Base-by-base conservation (phyloP, 306 rosid genomes). In the Rosa rugosa region DNA sequence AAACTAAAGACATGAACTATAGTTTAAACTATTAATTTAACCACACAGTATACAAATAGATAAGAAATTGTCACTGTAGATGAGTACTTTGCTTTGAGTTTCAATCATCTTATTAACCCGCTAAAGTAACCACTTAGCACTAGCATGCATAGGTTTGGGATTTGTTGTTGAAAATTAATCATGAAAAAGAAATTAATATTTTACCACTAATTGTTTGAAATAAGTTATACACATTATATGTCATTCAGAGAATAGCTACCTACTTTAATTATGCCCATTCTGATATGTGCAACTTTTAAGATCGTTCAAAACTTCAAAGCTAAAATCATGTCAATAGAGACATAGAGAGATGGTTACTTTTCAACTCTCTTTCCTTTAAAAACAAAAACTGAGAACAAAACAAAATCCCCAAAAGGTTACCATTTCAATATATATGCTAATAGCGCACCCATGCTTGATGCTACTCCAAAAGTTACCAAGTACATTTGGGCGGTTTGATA, bases 251-350 rank as follows among this genome's bases (percentile, higher is more conserved):
- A n/a, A n/a, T 42, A 11, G 41, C n/a, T 3, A 0, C 31, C 67
- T 12, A 44, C 65, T 66, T 75, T 69, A 66, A 46, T 63, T 68
- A 59, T 22, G 74, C 75, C 42, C 59, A 47, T 54, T 44, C 45
- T 10, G 20, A 41, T 27, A 60, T 62, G 14, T 12, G 41, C 25
- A 74, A 72, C 80, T 83, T 81, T 67, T 10, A 40, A 64, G 41
- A 63, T 6, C n/a, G 34, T 40, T 49, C 72, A 46, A 73, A 47
- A 49, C 46, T 31, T 63, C 20, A 11, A 63, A 63, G 69, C 11
- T 42, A 51, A 36, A 77, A 82, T 82, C 53, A 66, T 44, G 75
- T 60, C 73, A 8, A 10, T 44, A 18, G 51, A 74, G 50, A 59
- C 40, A 47, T 16, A 6, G 56, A 27, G 63, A 31, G 31, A 51